A percentile compares a stretch with the other conserved stretches of the same genome.
phyloP scores from a whole-genome alignment of 169 alveolate species.

The Eimeria sp. region DNA sequence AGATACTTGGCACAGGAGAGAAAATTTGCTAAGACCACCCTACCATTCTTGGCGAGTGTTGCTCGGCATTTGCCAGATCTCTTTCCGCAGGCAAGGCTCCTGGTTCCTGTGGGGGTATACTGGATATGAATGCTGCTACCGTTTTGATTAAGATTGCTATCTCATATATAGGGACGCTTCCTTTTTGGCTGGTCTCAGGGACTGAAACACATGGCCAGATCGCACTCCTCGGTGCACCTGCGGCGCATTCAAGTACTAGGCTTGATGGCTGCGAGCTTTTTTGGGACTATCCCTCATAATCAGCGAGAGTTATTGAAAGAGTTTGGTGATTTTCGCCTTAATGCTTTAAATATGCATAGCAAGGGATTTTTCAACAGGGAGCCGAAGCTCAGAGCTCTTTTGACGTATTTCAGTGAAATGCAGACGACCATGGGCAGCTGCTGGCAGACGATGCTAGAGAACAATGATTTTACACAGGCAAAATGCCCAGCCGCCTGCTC shows the following conservation, averaged over 20 bases:
- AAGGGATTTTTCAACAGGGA: constrained; percentile 58
- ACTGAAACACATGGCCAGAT: background rate
- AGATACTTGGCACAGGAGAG: background rate
- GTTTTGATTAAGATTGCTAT: too few species aligned
- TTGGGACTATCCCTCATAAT: constrained; percentile 48
- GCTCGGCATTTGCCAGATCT: background rate
- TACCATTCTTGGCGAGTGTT: constrained; percentile 24
- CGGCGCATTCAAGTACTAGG: constrained; percentile 51
- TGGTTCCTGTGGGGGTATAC: background rate
- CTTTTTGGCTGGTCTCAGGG: constrained; percentile 55
- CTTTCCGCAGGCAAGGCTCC: background rate
- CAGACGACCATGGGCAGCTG: constrained; percentile 40
- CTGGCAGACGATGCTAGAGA: constrained; percentile 69
- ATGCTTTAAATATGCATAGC: constrained; percentile 66
- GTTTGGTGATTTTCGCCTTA: background rate
- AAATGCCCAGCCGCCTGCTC: constrained; percentile 14
- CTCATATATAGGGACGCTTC: background rate
- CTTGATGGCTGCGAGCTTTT: constrained; percentile 64
- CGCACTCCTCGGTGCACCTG: constrained; percentile 32
- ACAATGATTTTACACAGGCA: background rate
- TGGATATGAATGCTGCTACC: background rate
- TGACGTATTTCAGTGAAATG: constrained; percentile 39
- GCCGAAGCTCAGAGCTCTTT: constrained; percentile 49
- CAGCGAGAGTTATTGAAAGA: constrained; percentile 43
- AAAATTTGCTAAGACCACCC: background rate